A percentile compares a stretch with the other conserved stretches of the same genome.
Evolutionary conservation across 352 stramenopile genomes (phyloP).

Genomic region (Phytopythium chamaehyphon): DNA sequence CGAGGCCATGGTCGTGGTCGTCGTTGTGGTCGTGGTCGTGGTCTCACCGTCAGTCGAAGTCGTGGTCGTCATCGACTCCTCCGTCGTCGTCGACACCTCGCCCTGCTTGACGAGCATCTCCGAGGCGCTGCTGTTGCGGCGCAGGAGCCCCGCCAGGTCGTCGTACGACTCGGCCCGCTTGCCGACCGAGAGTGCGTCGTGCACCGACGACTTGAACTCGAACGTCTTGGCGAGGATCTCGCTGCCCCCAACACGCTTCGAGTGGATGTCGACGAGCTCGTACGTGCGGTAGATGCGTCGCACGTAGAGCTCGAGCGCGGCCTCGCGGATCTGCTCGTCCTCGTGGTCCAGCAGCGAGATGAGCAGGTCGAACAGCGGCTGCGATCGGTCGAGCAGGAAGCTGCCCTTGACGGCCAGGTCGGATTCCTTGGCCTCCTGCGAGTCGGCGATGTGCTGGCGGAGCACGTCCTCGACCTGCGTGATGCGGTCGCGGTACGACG

Average conservation of each 20-base stretch:
- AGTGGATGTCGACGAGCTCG: conserved; percentile 80
- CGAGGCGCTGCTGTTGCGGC: conserved; percentile 53
- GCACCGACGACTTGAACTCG: conserved; percentile 78
- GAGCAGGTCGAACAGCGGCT: conserved; percentile 83
- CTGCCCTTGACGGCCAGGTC: conserved; percentile 55
- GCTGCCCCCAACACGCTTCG: conserved; percentile 32
- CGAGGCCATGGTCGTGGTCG: conserved; percentile 15
- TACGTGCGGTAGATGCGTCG: conserved; percentile 86
- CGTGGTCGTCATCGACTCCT: background rate
- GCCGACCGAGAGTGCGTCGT: conserved; percentile 73
- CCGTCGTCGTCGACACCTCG: conserved; percentile 9
- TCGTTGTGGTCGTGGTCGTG: conserved; percentile 24
- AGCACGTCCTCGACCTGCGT: conserved; percentile 74
- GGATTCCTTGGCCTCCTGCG: conserved; percentile 17
- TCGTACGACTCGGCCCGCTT: conserved; percentile 81
- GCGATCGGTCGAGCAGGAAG: conserved; percentile 73
- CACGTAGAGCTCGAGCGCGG: conserved; percentile 79
- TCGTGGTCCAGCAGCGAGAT: conserved; percentile 76
- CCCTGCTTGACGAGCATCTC: conserved; percentile 22
- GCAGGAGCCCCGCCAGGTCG: conserved; percentile 66
- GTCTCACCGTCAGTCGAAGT: conserved; percentile 31
- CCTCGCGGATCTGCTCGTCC: conserved; percentile 62
- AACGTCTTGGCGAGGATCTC: conserved; percentile 84
- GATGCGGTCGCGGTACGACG: conserved; percentile 91
- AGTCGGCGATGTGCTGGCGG: conserved; percentile 56